Percentiles rank a stretch among this genome's conserved stretches.
Conservation (phyloP, 148 eudicot species). For the Bassia scoparia region DNA sequence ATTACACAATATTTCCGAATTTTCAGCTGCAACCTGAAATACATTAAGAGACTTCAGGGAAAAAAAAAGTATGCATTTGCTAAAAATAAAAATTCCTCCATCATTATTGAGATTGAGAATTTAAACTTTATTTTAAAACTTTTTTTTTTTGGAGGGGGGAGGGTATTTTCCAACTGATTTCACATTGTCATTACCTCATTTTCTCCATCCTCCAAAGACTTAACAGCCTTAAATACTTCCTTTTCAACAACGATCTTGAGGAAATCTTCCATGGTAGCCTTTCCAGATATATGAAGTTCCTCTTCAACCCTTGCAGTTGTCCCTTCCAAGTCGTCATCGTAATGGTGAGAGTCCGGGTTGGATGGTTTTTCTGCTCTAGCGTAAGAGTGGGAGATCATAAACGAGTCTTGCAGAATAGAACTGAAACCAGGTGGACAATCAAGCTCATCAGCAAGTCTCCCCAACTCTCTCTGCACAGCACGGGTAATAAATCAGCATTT, state of each 20-base stretch:
- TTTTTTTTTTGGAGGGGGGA: background rate
- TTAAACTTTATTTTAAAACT: background rate
- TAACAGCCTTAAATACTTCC: slow-evolving; percentile 40
- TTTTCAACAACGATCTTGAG: slow-evolving; percentile 44
- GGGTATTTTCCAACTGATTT: background rate
- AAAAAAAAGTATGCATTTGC: background rate
- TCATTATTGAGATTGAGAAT: background rate
- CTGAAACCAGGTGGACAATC: slow-evolving; percentile 93
- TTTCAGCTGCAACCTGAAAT: slow-evolving; percentile 42
- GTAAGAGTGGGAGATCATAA: slow-evolving; percentile 29
- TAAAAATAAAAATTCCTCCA: background rate
- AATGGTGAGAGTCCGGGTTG: slow-evolving; percentile 5
- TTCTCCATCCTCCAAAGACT: slow-evolving; percentile 21
- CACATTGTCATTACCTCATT: slow-evolving; percentile 44
- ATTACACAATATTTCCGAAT: slow-evolving; percentile 21
- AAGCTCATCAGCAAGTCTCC: slow-evolving; percentile 43
- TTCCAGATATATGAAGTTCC: slow-evolving; percentile 55
- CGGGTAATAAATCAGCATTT: slow-evolving; percentile 6
- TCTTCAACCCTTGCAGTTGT: slow-evolving; percentile 48
- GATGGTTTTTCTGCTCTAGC: slow-evolving; percentile 23
- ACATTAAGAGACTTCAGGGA: background rate
- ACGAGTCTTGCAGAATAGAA: slow-evolving; percentile 19
- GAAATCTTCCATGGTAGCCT: slow-evolving; percentile 39
- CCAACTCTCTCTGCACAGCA: slow-evolving; percentile 34
- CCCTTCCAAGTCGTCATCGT: slow-evolving; percentile 26